phyloP scores from a whole-genome alignment of 768 basidiomycete species.

The Austroboletus festivus region DNA sequence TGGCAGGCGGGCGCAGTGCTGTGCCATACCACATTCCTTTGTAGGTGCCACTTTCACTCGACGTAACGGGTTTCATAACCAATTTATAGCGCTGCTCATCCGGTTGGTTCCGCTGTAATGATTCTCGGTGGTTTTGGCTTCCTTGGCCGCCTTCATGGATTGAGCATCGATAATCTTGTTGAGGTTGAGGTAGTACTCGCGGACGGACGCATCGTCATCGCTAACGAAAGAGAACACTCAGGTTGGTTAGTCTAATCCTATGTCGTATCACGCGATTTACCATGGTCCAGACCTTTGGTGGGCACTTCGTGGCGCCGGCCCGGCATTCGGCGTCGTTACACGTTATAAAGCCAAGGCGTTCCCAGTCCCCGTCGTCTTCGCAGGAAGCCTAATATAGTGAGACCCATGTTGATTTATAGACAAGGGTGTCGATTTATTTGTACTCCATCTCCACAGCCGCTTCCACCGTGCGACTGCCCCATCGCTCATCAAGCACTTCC shows the following conservation, averaged over 20 bases:
- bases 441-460: conserved; percentile 64
- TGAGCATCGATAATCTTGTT: conserved; percentile 87
- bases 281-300: conserved; percentile 71
- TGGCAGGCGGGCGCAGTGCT: conserved; percentile 45
- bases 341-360: conserved; percentile 89
- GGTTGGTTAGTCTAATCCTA: conserved; percentile 51
- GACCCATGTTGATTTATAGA: conserved; percentile 28
- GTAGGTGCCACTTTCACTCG: conserved; percentile 39
- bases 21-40: conserved; percentile 83
- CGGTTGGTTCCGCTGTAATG: conserved; percentile 77
- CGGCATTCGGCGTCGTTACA: conserved; percentile 79
- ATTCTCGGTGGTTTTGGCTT: conserved; percentile 88
- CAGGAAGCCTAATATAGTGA: conserved; percentile 90
- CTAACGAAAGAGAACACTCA: conserved; percentile 68
- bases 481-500: conserved; percentile 86
- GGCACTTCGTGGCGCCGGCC: conserved; percentile 82
- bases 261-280: conserved; percentile 1
- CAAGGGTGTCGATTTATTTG: conserved; percentile 2
- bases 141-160: conserved; percentile 75
- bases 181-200: conserved; percentile 92
- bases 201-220: conserved; percentile 80
- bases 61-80: conserved; percentile 6
- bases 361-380: conserved; percentile 87
- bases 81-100: conserved; percentile 65
- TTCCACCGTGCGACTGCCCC: conserved; percentile 86